Base-by-base conservation (phyloP, 306 rosid species). In the Neltuma alba region DNA sequence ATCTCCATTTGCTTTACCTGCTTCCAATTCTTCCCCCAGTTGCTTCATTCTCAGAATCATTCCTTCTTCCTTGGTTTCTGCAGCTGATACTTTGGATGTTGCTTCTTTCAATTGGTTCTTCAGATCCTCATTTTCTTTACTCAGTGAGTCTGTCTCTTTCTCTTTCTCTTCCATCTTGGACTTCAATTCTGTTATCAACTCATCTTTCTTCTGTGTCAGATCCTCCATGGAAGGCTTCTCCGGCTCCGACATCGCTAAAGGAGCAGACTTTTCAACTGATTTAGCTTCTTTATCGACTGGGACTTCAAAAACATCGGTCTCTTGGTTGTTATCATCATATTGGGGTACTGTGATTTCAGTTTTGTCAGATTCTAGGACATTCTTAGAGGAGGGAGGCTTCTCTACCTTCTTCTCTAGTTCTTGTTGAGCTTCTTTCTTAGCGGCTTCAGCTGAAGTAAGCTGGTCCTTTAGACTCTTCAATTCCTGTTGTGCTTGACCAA, bases 261-360 rank as follows among this genome's bases (percentile, higher is more conserved):
- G 62, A 42, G 70, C 69, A 40, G 88, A 78, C 34, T 68, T 78
- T 38, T 68, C 86, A 42, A 47, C 57, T 70, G 84, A 57, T 73
- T 86, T 76, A 79, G 85, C 72, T 81, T 85, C 90, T 63, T 90
- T 80, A 48, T 89, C 92, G 6, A 91, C 80, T 1, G 89, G 96
- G 74, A 92, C 96, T 89, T 91, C 92, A 48, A 89, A 92, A 66
- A 92, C 96, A 73, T 92, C 97, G 70, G 97, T 92, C 86, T 89
- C 97, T 65, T 83, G 87, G 68, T 71, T 85, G 45, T 37, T 66
- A 38, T 14, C n/a, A 20, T 88, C 91, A 74, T 87, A 86, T 75
- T 61, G 58, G 31, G 71, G 55, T 36, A 38, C 12, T 58, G 68
- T 60, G 14, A 62, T 44, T 77, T 83, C 88, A 28, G 73, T 68